Evolutionary conservation across 164 flowering plant genomes (phyloP).

Genomic region (Annona squamosa): DNA sequence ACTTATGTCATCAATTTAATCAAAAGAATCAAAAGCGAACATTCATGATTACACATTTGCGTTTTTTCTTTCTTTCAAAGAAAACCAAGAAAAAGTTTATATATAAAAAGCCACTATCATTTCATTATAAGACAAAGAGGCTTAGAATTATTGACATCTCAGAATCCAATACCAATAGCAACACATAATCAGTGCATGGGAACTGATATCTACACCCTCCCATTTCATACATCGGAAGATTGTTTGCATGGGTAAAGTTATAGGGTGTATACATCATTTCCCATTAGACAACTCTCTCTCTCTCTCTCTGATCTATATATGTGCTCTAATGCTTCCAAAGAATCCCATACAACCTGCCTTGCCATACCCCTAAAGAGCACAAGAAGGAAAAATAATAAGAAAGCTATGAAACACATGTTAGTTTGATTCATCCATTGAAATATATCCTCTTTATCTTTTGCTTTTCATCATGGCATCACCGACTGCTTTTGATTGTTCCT

Average conservation of each 20-base stretch:
- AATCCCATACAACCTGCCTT: not conserved
- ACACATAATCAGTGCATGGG: not conserved
- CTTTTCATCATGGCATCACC: constrained; percentile 27
- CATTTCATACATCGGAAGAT: not conserved
- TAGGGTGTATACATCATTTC: not conserved
- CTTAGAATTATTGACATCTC: constrained; percentile 1
- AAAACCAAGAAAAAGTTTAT: not conserved
- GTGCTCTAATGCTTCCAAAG: not conserved
- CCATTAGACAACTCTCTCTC: not conserved
- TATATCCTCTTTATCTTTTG: constrained; percentile 22
- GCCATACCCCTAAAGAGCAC: not conserved
- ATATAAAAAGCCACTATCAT: constrained; percentile 3
- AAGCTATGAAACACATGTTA: not conserved
- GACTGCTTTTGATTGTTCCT: constrained; percentile 21
- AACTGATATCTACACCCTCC: not conserved
- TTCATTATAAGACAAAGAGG: not conserved
- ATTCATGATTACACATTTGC: constrained; percentile 1
- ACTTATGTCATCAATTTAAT: not conserved
- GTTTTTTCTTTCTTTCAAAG: not conserved
- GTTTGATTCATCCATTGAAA: not conserved
- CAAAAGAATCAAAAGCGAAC: not conserved
- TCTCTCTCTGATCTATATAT: too few relatives aligned
- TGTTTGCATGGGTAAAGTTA: not conserved
- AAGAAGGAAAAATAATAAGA: not conserved
- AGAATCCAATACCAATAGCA: not conserved